Conservation (phyloP, 176 grass and related monocot species). For the Poa pratensis region DNA sequence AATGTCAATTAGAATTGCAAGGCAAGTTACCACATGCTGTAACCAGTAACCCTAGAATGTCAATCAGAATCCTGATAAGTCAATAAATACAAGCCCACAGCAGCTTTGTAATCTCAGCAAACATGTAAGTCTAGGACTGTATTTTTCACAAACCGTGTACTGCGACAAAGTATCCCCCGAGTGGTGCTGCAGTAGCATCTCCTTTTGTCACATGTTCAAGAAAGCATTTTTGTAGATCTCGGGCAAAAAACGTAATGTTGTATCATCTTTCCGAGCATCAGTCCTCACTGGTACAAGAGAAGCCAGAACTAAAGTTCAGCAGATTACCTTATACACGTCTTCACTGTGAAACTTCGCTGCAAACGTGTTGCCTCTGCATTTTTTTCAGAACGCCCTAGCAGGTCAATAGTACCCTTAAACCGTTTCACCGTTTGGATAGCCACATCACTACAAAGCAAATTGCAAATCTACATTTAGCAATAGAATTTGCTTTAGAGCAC, state of each 20-base stretch:
- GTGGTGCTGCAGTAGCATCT: conserved; percentile 32
- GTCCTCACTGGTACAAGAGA: conserved; percentile 26
- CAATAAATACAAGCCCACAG: conserved; percentile 37
- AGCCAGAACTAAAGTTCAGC: conserved; percentile 34
- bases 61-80: conserved; percentile 49
- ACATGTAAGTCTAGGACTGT: conserved; percentile 21
- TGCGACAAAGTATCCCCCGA: conserved; percentile 22
- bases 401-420: conserved; percentile 42
- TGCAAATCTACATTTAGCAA: conserved; percentile 50
- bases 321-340: conserved; percentile 22
- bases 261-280: conserved; percentile 34
- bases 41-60: conserved; percentile 45
- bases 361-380: conserved; percentile 43
- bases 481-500: conserved; percentile 56
- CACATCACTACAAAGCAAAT: conserved; percentile 49
- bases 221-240: conserved; percentile 29
- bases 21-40: conserved; percentile 17
- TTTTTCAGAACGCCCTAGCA: conserved; percentile 32
- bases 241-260: conserved; percentile 4
- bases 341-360: conserved; percentile 34
- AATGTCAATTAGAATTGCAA: conserved; percentile 49
- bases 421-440: conserved; percentile 38
- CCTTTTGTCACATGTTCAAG: conserved; percentile 35
- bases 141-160: conserved; percentile 32
- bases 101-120: conserved; percentile 32